phyloP scores from a whole-genome alignment of 441 rosid genomes.

The Corymbia calophylla region DNA sequence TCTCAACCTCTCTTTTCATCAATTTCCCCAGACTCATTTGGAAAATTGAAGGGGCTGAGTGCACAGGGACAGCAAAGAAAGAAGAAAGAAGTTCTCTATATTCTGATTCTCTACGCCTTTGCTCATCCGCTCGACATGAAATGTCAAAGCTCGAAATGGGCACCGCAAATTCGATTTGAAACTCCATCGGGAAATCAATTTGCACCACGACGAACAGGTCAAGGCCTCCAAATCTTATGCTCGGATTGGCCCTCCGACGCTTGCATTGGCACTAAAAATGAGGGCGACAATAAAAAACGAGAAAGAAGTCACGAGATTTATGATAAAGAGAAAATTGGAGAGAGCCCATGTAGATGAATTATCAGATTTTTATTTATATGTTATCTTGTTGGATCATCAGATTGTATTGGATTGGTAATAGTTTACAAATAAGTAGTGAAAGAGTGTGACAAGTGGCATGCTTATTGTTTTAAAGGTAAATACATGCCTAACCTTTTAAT shows the following conservation, averaged over 20 bases:
- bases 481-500: not conserved
- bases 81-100: accelerated
- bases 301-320: not conserved
- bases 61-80: not conserved
- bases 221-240: accelerated
- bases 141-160: not conserved
- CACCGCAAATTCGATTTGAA: accelerated
- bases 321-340: accelerated
- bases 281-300: not conserved
- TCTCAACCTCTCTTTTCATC: not conserved
- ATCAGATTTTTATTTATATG: not conserved
- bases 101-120: not conserved
- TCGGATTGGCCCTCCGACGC: accelerated
- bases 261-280: not conserved
- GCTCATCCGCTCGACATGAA: not conserved
- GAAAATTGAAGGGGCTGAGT: not conserved
- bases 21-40: not conserved
- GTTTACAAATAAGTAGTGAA: accelerated
- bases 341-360: not conserved
- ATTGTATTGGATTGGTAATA: accelerated
- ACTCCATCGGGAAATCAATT: not conserved
- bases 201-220: accelerated
- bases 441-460: accelerated
- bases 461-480: not conserved
- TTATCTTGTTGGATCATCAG: not conserved